phyloP scores from a whole-genome alignment of 1,139 yeast genomes.

The Geotrichum candidum region DNA sequence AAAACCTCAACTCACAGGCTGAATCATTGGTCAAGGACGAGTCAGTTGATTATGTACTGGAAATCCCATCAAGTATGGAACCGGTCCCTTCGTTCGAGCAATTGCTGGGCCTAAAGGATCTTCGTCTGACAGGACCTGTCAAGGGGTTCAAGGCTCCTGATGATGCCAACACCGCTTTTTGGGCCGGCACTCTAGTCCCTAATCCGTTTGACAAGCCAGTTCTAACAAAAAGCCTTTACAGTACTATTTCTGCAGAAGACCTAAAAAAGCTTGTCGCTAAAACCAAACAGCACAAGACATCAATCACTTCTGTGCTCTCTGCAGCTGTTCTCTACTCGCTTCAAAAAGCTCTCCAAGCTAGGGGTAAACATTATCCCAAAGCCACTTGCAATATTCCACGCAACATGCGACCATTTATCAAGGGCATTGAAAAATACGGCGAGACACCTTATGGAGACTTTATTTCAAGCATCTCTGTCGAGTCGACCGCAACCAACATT shows the following conservation, averaged over 20 bases:
- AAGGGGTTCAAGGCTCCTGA: background rate
- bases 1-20: background rate
- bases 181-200: constrained; percentile 6
- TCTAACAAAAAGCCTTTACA: background rate
- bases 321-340: constrained; percentile 2
- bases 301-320: background rate
- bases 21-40: background rate
- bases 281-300: background rate
- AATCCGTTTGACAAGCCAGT: background rate
- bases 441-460: constrained; percentile 2
- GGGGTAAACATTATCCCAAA: background rate
- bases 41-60: background rate
- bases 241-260: background rate
- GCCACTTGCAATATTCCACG: constrained; percentile 1
- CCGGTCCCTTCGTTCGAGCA: constrained; percentile 8
- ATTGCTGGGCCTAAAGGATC: constrained; percentile 4
- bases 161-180: background rate
- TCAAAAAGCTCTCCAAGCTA: background rate
- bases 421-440: background rate
- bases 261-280: background rate
- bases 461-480: constrained; percentile 1
- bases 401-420: background rate
- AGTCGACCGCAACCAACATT: background rate
- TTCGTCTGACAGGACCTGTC: background rate
- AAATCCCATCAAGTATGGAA: background rate